Evolutionary conservation across 2,329 filamentous ascomycete species (phyloP).

Genomic region (Bipolaris victoriae): DNA sequence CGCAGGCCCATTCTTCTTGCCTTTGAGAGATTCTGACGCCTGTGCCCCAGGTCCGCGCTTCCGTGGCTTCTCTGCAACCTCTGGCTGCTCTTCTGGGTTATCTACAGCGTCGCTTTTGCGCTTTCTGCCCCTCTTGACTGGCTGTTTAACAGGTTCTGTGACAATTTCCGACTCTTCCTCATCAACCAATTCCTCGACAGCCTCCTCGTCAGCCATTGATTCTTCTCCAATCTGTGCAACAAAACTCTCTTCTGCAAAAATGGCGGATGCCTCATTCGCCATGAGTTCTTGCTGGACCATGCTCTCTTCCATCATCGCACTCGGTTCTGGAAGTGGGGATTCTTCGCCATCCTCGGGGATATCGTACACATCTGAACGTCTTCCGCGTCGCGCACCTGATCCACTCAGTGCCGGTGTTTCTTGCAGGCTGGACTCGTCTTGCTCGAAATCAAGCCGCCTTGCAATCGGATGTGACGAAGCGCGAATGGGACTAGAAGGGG

Average conservation of each 20-base stretch:
- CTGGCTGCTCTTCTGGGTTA: conserved; percentile 23
- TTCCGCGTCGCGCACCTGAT: conserved; percentile 40
- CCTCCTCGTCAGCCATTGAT: conserved; percentile 26
- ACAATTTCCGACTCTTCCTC: conserved; percentile 39
- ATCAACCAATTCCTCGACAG: conserved; percentile 27
- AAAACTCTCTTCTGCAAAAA: conserved; percentile 38
- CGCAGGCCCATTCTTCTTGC: conserved; percentile 27
- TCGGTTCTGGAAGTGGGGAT: conserved; percentile 38
- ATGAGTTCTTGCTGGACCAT: conserved; percentile 41
- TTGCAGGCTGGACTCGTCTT: conserved; percentile 45
- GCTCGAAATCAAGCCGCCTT: conserved; percentile 62
- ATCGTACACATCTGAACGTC: conserved; percentile 41
- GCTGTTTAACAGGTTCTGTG: conserved; percentile 33
- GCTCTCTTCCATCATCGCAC: conserved; percentile 40
- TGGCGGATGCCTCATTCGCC: conserved; percentile 32
- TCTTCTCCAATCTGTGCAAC: conserved; percentile 39
- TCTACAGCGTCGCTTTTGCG: conserved; percentile 37
- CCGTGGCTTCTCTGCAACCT: conserved; percentile 21
- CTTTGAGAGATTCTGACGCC: conserved; percentile 20
- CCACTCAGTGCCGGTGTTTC: conserved; percentile 44
- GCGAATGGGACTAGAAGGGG: conserved; percentile 36
- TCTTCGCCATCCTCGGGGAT: conserved; percentile 31
- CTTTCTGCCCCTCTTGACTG: conserved; percentile 37
- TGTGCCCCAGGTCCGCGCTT: conserved; percentile 26
- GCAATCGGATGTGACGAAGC: conserved; percentile 53